These are phyloP conservation scores for Piromyces finnis DNA, from an alignment of 192 early-diverging fungal species.

Conservation along the genomic window DNA sequence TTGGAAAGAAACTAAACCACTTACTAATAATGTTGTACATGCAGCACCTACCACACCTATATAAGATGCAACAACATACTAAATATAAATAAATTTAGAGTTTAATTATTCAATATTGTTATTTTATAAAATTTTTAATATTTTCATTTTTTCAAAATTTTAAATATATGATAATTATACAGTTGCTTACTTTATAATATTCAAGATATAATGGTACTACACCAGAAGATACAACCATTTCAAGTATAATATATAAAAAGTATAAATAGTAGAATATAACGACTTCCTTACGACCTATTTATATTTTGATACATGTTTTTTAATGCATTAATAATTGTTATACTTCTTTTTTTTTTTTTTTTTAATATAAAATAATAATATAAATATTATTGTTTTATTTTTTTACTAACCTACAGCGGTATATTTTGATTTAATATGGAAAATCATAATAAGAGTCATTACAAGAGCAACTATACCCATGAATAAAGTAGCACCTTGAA, in stretches of 20 bases:
- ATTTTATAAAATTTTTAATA: too few relatives aligned
- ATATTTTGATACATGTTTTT: too few relatives aligned
- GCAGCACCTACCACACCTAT: slow-evolving; percentile 65
- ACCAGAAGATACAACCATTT: slow-evolving; percentile 79
- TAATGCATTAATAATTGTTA: too few relatives aligned
- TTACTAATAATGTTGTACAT: slow-evolving; percentile 83
- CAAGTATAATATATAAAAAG: slow-evolving; percentile 62
- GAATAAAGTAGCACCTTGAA: slow-evolving; percentile 90
- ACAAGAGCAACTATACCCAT: slow-evolving; percentile 80
- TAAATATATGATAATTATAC: too few relatives aligned
- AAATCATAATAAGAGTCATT: slow-evolving; percentile 98
- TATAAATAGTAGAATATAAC: slow-evolving; percentile 98
- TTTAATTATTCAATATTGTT: too few relatives aligned
- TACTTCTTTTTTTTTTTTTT: too few relatives aligned
- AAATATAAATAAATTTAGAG: neutral
- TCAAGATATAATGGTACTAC: slow-evolving; percentile 73
- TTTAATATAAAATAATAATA: too few relatives aligned
- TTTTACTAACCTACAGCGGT: slow-evolving; percentile 80
- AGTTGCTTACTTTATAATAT: slow-evolving; percentile 46
- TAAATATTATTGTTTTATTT: too few relatives aligned
- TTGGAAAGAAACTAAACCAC: slow-evolving; percentile 92
- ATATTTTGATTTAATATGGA: slow-evolving; percentile 93
- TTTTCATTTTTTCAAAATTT: too few relatives aligned
- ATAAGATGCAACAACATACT: slow-evolving; percentile 76
- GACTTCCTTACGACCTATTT: slow-evolving; percentile 84